phyloP scores from a whole-genome alignment of 1,284 basidiomycete species.

The Anthracocystis panici-leucophaei region DNA sequence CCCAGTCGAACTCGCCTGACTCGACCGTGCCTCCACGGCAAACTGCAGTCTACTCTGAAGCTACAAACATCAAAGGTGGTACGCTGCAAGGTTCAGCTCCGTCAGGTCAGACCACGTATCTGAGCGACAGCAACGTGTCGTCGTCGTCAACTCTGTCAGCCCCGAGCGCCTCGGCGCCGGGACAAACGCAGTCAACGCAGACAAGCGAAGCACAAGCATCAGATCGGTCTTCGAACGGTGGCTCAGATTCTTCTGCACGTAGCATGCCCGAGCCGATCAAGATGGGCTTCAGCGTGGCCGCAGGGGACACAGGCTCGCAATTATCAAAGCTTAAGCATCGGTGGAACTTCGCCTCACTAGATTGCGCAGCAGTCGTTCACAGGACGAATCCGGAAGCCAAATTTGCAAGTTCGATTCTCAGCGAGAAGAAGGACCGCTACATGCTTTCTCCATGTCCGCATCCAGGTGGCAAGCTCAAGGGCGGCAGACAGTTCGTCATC shows the following conservation, averaged over 20 bases:
- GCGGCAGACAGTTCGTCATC: slow-evolving; percentile 80
- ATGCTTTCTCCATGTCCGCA: slow-evolving; percentile 92
- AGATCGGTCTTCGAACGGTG: not conserved
- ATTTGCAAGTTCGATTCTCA: slow-evolving; percentile 84
- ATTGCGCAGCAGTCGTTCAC: slow-evolving; percentile 93
- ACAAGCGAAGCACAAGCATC: not conserved
- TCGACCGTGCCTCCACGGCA: not conserved
- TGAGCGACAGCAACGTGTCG: not conserved
- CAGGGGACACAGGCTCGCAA: slow-evolving; percentile 44
- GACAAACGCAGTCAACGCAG: not conserved
- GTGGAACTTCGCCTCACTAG: slow-evolving; percentile 92
- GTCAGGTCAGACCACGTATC: not conserved
- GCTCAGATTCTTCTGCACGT: not conserved
- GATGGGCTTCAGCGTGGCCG: slow-evolving; percentile 26
- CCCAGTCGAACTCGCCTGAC: slow-evolving; percentile 3
- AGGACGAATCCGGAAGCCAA: slow-evolving; percentile 84
- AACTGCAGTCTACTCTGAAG: not conserved
- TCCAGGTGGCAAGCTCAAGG: slow-evolving; percentile 16
- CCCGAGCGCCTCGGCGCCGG: not conserved
- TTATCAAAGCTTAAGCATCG: slow-evolving; percentile 64
- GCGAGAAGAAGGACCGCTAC: slow-evolving; percentile 91
- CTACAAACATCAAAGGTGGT: not conserved
- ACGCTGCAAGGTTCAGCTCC: not conserved
- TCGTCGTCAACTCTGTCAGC: not conserved
- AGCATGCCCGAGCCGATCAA: not conserved